A percentile compares a stretch with the other conserved stretches of the same genome.
Evolutionary conservation across 176 grass and related monocot genomes (phyloP).

Genomic region (Poa pratensis): DNA sequence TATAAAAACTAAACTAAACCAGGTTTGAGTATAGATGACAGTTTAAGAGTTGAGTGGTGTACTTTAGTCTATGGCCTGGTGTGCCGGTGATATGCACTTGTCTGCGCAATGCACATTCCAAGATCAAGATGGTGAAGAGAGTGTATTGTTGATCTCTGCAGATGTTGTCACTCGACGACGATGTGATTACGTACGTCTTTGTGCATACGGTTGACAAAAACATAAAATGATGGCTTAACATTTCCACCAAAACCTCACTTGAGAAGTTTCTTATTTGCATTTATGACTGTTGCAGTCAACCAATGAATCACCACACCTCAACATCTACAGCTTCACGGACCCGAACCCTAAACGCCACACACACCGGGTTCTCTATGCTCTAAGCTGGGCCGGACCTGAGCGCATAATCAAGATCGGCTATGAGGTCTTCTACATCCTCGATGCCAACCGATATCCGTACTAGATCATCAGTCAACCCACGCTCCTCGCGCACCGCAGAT

Average conservation of each 20-base stretch:
- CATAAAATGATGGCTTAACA: no score
- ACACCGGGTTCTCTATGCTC: background rate
- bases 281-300: background rate
- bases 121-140: background rate
- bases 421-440: constrained; percentile 86
- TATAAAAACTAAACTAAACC: no score
- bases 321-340: constrained; percentile 10
- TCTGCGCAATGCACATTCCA: background rate
- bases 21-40: no score
- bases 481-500: constrained; percentile 59
- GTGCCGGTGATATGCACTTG: background rate
- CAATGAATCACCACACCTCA: constrained; percentile 36
- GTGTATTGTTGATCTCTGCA: background rate
- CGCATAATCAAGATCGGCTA: constrained; percentile 78
- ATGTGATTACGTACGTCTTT: background rate
- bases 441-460: constrained; percentile 91
- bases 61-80: background rate
- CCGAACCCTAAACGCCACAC: background rate
- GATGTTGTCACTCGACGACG: background rate
- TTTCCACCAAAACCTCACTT: background rate
- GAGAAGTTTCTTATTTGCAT: background rate
- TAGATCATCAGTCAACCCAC: constrained; percentile 85
- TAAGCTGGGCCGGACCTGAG: constrained; percentile 60
- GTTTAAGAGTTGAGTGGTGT: no score
- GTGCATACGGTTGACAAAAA: background rate